These are phyloP conservation scores for Gaeumannomyces sp. DNA, from an alignment of 2,329 filamentous ascomycete genomes.

Conservation along the genomic window DNA sequence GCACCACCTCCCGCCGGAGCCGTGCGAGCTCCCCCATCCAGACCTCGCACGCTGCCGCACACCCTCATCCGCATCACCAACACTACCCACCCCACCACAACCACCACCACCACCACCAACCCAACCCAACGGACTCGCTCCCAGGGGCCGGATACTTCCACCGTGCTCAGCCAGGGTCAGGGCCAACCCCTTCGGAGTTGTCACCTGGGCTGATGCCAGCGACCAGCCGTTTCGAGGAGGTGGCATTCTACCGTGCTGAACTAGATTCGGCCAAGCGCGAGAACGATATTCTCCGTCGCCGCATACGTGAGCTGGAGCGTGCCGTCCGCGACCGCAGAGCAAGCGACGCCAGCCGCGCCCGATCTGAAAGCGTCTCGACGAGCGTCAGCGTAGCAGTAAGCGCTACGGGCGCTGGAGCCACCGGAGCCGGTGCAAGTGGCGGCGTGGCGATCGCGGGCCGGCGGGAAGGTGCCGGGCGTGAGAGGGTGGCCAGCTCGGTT, in stretches of 20 bases:
- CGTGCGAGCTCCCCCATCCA: slow-evolving; percentile 42
- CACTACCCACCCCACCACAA: neutral
- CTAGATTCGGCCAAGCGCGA: slow-evolving; percentile 56
- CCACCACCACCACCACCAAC: slow-evolving; percentile 28
- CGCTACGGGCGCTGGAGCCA: slow-evolving; percentile 21
- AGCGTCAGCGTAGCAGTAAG: slow-evolving; percentile 40
- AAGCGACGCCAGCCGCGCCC: slow-evolving; percentile 38
- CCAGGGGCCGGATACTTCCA: slow-evolving; percentile 26
- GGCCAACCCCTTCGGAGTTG: slow-evolving; percentile 30
- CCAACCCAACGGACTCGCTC: slow-evolving; percentile 33
- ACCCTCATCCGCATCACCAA: slow-evolving; percentile 30
- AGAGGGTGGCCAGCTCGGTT: slow-evolving; percentile 40
- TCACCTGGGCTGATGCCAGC: slow-evolving; percentile 50
- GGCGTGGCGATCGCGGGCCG: slow-evolving; percentile 41
- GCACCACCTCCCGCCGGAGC: slow-evolving; percentile 47
- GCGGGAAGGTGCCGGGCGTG: slow-evolving; percentile 27
- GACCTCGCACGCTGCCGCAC: slow-evolving; percentile 11
- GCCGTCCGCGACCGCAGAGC: slow-evolving; percentile 42
- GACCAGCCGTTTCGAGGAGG: slow-evolving; percentile 57
- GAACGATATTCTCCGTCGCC: slow-evolving; percentile 55
- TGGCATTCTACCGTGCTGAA: slow-evolving; percentile 52
- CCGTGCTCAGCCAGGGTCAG: slow-evolving; percentile 13
- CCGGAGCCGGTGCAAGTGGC: slow-evolving; percentile 24
- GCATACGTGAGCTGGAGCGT: slow-evolving; percentile 56
- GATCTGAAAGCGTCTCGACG: slow-evolving; percentile 48